Evolutionary conservation across 2,329 filamentous ascomycete genomes (phyloP), one percentile per base, ranked within the genome.

Genomic region (Arachnopeziza araneosa): DNA sequence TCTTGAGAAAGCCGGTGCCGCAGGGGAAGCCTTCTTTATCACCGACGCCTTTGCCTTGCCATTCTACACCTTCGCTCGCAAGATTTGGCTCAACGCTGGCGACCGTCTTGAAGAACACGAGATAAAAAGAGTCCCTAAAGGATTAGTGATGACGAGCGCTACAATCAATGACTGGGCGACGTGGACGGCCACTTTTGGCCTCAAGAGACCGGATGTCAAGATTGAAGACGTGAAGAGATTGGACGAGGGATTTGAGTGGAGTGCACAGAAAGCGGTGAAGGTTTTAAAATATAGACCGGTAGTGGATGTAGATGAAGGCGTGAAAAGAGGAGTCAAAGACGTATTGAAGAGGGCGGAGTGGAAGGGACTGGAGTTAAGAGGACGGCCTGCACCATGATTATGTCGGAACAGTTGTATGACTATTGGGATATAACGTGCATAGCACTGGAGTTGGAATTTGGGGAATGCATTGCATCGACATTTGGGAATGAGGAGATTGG

Each of bases 11-110:
- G 32, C 56, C 12, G 23, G 59, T 12, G 68, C 75, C 0, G 71
- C 68, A 0, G 74, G 75, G 7, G 68, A 76, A 60, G 70, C 68
- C 0, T 76, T 75, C 64, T 75, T 74, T 56, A 67, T 74, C 53
- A 71, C 73, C 0, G 74, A 76, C 49, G 70, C 71, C 0, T 54
- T 64, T 1, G 70, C 69, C 0, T 58, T 73, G 7, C 67, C 64
- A 0, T 75, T 74, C 26, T 75, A 71, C 67, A 66, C 69, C n/a
- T 66, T 67, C 44, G 58, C 60, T 0, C 52, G 62, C 6, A 65
- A 58, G 23, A 44, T 63, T 10, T 63, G 50, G 54, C 60, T 59
- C 2, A 50, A 50, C 19, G 64, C 62, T 0, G 64, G 63, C 1
- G 51, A 61, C 14, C 53, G 55, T 1, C 52, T 61, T 2, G 55